A percentile compares a stretch with the other conserved stretches of the same genome.
These are phyloP conservation scores for Phytophthora colocasiae DNA, from an alignment of 352 stramenopile species.

Conservation along the genomic window DNA sequence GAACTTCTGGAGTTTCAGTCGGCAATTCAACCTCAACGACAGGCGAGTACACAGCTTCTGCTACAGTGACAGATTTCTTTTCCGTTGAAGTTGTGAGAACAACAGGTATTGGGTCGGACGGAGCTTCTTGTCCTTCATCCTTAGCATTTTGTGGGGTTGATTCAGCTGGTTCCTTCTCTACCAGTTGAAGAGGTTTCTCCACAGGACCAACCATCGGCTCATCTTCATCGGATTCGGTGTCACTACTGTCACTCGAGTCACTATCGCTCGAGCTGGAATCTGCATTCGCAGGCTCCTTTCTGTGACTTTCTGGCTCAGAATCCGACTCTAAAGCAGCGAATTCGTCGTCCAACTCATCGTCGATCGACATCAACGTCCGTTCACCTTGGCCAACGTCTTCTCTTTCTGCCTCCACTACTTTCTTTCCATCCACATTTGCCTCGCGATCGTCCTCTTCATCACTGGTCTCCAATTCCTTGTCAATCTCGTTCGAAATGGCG, in stretches of 20 bases:
- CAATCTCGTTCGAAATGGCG: conserved; percentile 35
- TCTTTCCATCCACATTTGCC: neutral
- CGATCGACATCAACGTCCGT: conserved; percentile 33
- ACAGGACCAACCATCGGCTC: conserved; percentile 4
- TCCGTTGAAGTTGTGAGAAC: conserved; percentile 15
- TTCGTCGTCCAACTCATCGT: conserved; percentile 49
- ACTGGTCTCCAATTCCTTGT: conserved; percentile 39
- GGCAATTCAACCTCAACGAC: neutral
- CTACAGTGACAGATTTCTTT: conserved; percentile 14
- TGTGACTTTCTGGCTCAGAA: conserved; percentile 20
- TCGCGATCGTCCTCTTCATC: conserved; percentile 30
- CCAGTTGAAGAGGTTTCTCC: neutral
- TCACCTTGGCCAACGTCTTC: neutral
- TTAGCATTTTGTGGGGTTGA: too few relatives aligned
- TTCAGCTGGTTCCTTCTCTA: neutral
- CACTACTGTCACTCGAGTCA: conserved; percentile 28
- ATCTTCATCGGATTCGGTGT: conserved; percentile 33
- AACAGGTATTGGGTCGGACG: conserved; percentile 5
- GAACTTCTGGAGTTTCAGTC: neutral
- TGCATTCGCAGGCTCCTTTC: neutral
- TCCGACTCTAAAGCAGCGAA: conserved; percentile 43
- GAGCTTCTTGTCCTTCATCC: neutral
- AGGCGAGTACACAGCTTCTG: conserved; percentile 13
- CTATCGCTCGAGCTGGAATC: conserved; percentile 34
- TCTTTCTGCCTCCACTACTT: neutral